Evolutionary conservation across 129 eudicot genomes (phyloP).

Genomic region (Pseudognaphalium luteoalbum): DNA sequence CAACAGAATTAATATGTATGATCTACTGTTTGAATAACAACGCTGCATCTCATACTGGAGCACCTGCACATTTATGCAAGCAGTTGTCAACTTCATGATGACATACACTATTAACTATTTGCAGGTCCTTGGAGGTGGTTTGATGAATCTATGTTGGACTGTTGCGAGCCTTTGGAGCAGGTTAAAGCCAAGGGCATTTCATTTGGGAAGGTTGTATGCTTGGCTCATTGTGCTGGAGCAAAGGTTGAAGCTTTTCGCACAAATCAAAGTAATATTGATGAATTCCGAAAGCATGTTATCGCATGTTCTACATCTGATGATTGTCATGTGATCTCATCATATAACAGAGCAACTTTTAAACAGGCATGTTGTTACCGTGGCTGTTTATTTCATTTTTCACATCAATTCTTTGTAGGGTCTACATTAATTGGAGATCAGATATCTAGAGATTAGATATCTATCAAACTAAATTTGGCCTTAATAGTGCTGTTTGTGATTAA

Average conservation of each 20-base stretch:
- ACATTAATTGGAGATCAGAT: not conserved
- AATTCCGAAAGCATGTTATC: conserved; percentile 77
- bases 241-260: conserved; percentile 87
- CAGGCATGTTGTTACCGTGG: conserved; percentile 50
- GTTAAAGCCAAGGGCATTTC: conserved; percentile 88
- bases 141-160: conserved; percentile 97
- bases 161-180: conserved; percentile 90
- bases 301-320: conserved; percentile 79
- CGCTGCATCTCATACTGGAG: not conserved
- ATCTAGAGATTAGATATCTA: not conserved
- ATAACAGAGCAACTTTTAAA: conserved; percentile 76
- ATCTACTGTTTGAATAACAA: not conserved
- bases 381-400: not conserved
- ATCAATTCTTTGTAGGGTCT: not conserved
- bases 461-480: too few relatives aligned
- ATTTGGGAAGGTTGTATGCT: conserved; percentile 85
- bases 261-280: conserved; percentile 69
- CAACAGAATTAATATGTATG: not conserved
- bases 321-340: conserved; percentile 88
- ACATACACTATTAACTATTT: not conserved
- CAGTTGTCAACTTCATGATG: conserved; percentile 1
- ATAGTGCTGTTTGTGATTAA: not conserved
- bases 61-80: not conserved
- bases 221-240: conserved; percentile 97
- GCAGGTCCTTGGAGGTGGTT: conserved; percentile 99